A percentile compares a stretch with the other conserved stretches of the same genome.
phyloP scores from a whole-genome alignment of 352 stramenopile species.

The Globisporangium irregulare region DNA sequence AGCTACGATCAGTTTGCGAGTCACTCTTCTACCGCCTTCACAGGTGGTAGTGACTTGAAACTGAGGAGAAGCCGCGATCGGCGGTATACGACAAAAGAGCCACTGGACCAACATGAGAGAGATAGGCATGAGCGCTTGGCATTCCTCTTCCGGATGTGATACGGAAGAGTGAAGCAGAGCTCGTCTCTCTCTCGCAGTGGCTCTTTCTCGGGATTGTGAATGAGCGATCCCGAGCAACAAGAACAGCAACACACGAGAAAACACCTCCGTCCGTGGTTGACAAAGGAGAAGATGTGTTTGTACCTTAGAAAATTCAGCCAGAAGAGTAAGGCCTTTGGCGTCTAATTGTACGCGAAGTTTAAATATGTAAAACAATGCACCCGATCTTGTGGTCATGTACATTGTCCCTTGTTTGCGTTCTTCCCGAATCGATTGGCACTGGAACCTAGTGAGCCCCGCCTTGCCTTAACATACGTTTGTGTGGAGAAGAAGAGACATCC shows the following conservation, averaged over 20 bases:
- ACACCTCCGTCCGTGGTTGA: not conserved
- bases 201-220: constrained; percentile 1
- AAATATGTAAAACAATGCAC: no score
- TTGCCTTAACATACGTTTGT: no score
- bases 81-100: not conserved
- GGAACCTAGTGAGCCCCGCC: no score
- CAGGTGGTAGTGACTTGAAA: constrained; percentile 1
- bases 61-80: not conserved
- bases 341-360: no score
- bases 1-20: not conserved
- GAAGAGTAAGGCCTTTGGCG: not conserved
- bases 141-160: no score
- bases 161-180: not conserved
- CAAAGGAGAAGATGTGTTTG: not conserved
- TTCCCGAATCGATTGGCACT: no score
- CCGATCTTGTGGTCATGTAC: no score
- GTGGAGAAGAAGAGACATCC: no score
- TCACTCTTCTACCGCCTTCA: not conserved
- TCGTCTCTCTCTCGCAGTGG: not conserved
- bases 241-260: not conserved
- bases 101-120: not conserved
- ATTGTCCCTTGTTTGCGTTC: no score
- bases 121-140: no score
- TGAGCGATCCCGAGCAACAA: not conserved
- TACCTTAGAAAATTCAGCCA: not conserved